These are phyloP conservation scores for Cicer cuneatum DNA, from an alignment of 306 rosid species.

Conservation along the genomic window DNA sequence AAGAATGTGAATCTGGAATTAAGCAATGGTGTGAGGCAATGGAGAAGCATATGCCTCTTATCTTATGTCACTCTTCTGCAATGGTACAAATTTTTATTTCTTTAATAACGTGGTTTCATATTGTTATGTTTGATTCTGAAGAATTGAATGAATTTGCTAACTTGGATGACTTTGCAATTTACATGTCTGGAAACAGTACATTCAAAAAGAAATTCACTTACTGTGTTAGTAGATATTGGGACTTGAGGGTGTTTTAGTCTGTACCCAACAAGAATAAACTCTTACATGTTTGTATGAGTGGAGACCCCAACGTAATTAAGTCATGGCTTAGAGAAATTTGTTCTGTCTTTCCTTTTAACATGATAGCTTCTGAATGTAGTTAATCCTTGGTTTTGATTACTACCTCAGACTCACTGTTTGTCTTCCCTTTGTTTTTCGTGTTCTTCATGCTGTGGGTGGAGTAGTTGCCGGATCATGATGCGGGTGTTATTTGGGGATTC, in stretches of 20 bases:
- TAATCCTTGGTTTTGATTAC: neutral
- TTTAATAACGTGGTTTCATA: neutral
- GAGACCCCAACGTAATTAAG: constrained; percentile 14
- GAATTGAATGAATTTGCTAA: constrained; percentile 11
- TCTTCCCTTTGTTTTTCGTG: neutral
- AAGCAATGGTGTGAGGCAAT: constrained; percentile 81
- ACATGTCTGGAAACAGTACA: neutral
- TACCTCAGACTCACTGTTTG: neutral
- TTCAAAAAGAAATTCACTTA: neutral
- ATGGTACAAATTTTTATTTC: constrained; percentile 53
- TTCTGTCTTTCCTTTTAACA: neutral
- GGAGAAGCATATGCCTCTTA: constrained; percentile 78
- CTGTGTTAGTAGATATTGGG: constrained; percentile 28
- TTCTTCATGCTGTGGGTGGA: constrained; percentile 7
- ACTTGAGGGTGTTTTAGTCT: neutral
- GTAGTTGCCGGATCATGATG: neutral
- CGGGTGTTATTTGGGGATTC: neutral
- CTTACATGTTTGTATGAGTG: neutral
- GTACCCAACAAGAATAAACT: neutral
- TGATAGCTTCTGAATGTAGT: constrained; percentile 1
- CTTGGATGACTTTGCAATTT: neutral
- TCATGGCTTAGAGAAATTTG: neutral
- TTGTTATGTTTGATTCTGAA: constrained; percentile 29
- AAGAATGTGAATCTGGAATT: constrained; percentile 61
- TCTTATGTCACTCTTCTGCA: constrained; percentile 67